Percentiles rank a stretch among this genome's conserved stretches.
These are phyloP conservation scores for Asterophora lycoperdoides DNA, from an alignment of 768 basidiomycete species.

Conservation along the genomic window DNA sequence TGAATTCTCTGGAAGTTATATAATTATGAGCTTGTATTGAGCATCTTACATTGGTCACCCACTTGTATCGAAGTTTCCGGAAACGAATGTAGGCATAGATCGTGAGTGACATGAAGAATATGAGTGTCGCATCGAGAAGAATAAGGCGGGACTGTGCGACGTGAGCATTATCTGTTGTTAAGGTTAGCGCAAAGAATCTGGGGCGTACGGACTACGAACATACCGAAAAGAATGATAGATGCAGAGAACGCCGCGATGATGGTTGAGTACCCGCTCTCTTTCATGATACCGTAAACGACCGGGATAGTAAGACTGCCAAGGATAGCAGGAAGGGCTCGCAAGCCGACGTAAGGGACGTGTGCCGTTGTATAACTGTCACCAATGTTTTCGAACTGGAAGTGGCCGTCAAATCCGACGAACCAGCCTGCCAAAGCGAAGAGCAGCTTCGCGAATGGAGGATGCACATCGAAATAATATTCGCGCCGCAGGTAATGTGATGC, in stretches of 20 bases:
- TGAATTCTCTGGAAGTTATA: constrained; percentile 63
- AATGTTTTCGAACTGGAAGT: constrained; percentile 92
- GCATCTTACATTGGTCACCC: constrained; percentile 20
- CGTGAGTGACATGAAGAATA: constrained; percentile 94
- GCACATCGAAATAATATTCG: constrained; percentile 99
- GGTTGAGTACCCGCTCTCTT: constrained; percentile 94
- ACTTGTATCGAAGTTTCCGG: constrained; percentile 90
- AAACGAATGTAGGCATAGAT: constrained; percentile 93
- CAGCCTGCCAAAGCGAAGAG: constrained; percentile 92
- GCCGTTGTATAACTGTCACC: constrained; percentile 86
- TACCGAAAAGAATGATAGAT: constrained; percentile 81
- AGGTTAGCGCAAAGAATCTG: neutral
- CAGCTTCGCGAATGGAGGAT: constrained; percentile 95
- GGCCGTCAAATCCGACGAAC: constrained; percentile 94
- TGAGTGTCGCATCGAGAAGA: constrained; percentile 87
- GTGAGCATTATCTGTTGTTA: constrained; percentile 84
- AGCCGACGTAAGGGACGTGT: constrained; percentile 90
- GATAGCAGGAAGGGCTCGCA: constrained; percentile 89
- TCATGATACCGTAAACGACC: constrained; percentile 94
- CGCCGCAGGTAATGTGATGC: constrained; percentile 89
- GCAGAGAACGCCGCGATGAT: constrained; percentile 90
- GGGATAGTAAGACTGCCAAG: constrained; percentile 88
- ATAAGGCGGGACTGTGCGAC: constrained; percentile 95
- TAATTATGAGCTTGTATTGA: neutral
- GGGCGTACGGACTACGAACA: constrained; percentile 23